phyloP scores from a whole-genome alignment of 75 land plant genomes.

The Isoetes taiwanensis region DNA sequence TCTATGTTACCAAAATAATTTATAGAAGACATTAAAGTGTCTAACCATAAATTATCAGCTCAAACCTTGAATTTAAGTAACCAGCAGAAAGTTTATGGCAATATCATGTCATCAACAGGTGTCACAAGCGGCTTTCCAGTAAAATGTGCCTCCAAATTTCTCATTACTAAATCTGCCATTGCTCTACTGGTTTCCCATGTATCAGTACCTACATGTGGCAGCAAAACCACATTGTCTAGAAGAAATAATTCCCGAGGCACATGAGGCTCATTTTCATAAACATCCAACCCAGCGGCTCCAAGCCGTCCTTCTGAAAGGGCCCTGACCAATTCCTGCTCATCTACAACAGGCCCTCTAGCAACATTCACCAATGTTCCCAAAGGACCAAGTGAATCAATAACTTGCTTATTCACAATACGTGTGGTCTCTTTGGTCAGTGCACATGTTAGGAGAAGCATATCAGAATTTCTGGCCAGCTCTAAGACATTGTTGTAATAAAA shows the following conservation, averaged over 20 bases:
- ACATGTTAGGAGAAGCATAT: neutral
- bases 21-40: no score
- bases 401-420: neutral
- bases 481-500: neutral
- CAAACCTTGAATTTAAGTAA: no score
- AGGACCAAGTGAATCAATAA: neutral
- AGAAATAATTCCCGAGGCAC: neutral
- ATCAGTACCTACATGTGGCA: neutral
- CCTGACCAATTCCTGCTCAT: neutral
- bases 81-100: no score
- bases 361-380: neutral
- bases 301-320: neutral
- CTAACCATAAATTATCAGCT: no score
- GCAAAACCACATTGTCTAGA: neutral
- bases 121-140: neutral
- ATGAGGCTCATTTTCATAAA: neutral
- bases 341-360: neutral
- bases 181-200: constrained; percentile 1
- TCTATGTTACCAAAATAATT: no score
- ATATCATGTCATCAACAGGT: no score
- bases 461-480: neutral
- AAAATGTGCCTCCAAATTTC: constrained; percentile 2
- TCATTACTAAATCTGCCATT: constrained; percentile 2
- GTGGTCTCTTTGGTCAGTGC: neutral
- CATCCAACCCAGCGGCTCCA: constrained; percentile 3